Base-by-base conservation (phyloP, 257 asterid genomes). In the Solanum chiquidenum region DNA sequence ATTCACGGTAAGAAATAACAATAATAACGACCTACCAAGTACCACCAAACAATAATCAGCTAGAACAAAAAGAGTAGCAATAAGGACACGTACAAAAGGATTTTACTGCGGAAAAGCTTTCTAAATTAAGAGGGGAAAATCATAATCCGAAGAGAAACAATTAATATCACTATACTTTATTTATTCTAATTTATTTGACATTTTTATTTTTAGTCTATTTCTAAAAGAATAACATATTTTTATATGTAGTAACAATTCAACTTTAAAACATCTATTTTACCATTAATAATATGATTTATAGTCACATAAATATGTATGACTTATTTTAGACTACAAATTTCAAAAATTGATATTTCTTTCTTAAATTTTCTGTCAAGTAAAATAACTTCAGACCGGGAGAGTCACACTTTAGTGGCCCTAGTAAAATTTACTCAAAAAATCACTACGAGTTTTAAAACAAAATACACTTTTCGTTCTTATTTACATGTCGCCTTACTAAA, bases 271-370 rank as follows among this genome's bases (percentile, higher is more conserved):
- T 6, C 4, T 55, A 55, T 55, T 55, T 0, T 20, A 7, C 9
- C 3, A 18, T 55, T 20, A 18, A 55, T 55, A 1, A 55, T 55
- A 6, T 16, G 62, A 16, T 16, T 55, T 55, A 18, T 55, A 20
- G 25, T 7, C 0, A 20, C 3, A 58, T 20, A 58, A 58, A 58
- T 20, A 58, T 58, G 0, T 7, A 18, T 55, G 25, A 55, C 11
- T 55, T 20, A 55, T 7, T 55, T 55, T 1, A 55, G 25, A 20
- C 3, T 20, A 3, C 0, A 7, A 20, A 20, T 20, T 55, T 18
- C 0, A 20, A 55, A 55, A 2, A 52, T 20, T 55, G 0, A 55
- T 49, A 0, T 12, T 44, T 44, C 0, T 44, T 44, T 44, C 6
- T 44, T 44, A 12, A 44, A 55, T 20, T 55, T 55, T 1, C 0